Evolutionary conservation across 176 grass and related monocot genomes (phyloP).

Genomic region (Hordeum marinum): DNA sequence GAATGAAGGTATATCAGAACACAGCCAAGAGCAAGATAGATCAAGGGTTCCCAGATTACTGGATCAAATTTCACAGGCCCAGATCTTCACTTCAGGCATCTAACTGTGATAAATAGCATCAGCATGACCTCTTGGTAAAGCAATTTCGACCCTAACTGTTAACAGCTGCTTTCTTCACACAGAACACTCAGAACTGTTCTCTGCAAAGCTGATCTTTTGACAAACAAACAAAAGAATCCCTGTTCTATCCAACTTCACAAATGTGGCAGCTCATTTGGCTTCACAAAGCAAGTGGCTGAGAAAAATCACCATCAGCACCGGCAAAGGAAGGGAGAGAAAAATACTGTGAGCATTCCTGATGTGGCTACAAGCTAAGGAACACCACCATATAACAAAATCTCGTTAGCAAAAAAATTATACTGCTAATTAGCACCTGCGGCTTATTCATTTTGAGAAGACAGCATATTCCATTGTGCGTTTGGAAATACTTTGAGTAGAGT

Average conservation of each 20-base stretch:
- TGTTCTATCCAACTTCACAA: slow-evolving; percentile 1
- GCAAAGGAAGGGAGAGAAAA: background rate
- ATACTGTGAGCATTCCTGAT: slow-evolving; percentile 10
- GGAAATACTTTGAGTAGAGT: background rate
- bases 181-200: background rate
- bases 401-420: background rate
- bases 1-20: slow-evolving; percentile 16
- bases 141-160: background rate
- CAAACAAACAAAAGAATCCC: slow-evolving; percentile 4
- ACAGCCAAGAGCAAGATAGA: slow-evolving; percentile 12
- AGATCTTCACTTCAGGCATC: slow-evolving; percentile 2
- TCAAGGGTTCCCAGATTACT: background rate
- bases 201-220: background rate
- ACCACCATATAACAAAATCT: background rate
- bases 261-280: slow-evolving; percentile 27
- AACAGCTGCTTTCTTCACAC: background rate
- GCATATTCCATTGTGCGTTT: background rate
- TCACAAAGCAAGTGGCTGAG: background rate
- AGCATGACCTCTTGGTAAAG: background rate
- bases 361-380: background rate
- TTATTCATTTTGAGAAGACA: background rate
- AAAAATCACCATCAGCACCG: background rate
- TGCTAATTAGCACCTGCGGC: background rate
- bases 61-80: background rate
- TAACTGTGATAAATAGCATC: slow-evolving; percentile 16